Evolutionary conservation across 345 rosid genomes (phyloP).

Genomic region (Eucalyptus erythrocorys): DNA sequence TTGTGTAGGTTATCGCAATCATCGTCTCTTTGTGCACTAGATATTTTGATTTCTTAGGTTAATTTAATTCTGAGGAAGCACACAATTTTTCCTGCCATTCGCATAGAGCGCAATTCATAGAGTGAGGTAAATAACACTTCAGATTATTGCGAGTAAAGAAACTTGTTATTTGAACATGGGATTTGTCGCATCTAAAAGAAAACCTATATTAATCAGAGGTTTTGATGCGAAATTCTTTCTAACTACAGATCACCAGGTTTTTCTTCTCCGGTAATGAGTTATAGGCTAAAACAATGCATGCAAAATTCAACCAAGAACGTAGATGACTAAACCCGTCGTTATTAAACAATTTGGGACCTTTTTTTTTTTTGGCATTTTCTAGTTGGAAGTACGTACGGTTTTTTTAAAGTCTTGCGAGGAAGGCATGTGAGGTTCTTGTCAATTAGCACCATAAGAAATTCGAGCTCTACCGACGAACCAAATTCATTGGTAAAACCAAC

Average conservation of each 20-base stretch:
- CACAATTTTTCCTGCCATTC: neutral
- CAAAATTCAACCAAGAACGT: neutral
- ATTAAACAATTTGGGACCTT: neutral
- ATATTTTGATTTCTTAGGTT: neutral
- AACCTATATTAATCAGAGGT: neutral
- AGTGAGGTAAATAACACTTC: neutral
- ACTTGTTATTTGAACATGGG: neutral
- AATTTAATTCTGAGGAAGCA: neutral
- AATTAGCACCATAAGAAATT: neutral
- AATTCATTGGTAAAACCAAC: neutral
- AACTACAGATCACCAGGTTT: neutral
- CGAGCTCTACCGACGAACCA: neutral
- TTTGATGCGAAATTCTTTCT: neutral
- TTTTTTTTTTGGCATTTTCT: neutral
- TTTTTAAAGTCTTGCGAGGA: neutral
- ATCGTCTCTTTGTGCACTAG: neutral
- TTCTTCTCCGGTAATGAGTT: neutral
- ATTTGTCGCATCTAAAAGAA: neutral
- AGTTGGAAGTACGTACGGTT: neutral
- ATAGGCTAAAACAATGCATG: neutral
- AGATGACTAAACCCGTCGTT: neutral
- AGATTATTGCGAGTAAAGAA: neutral
- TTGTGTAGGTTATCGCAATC: neutral
- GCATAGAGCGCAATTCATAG: neutral
- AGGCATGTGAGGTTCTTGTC: neutral